Conservation (phyloP, 768 basidiomycete genomes). For the Xerocomus brunneocitrinus region DNA sequence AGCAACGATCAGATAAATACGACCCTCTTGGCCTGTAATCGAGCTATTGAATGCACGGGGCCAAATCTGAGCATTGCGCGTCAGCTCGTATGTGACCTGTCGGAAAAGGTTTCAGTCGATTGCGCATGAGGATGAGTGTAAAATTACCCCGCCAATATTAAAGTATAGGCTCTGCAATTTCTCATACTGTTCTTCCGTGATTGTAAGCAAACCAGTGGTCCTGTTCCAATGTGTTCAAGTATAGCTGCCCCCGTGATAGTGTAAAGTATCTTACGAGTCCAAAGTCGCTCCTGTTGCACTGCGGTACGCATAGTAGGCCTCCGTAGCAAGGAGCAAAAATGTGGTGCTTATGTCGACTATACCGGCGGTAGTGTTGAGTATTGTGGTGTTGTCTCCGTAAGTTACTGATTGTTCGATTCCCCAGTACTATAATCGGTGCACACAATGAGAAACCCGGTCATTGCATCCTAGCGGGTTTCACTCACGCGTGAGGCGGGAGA, state of each 20-base stretch:
- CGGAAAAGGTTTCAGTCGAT: neutral
- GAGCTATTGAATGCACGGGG: constrained; percentile 52
- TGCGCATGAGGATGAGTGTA: neutral
- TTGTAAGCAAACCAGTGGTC: constrained; percentile 51
- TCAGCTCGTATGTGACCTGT: constrained; percentile 50
- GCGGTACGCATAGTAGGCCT: constrained; percentile 55
- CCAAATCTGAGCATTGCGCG: constrained; percentile 67
- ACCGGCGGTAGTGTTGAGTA: constrained; percentile 38
- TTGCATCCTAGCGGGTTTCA: neutral
- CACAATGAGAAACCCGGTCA: neutral
- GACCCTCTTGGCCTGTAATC: constrained; percentile 47
- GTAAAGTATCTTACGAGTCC: constrained; percentile 39
- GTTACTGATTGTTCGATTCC: constrained; percentile 40
- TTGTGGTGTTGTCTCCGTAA: constrained; percentile 31
- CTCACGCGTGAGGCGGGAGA: constrained; percentile 39
- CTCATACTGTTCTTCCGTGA: constrained; percentile 46
- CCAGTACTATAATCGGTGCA: constrained; percentile 36
- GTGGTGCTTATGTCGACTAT: constrained; percentile 56
- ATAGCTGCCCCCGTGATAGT: neutral
- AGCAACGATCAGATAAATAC: constrained; percentile 55
- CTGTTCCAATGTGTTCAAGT: constrained; percentile 21
- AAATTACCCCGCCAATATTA: constrained; percentile 41
- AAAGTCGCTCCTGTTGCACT: constrained; percentile 46
- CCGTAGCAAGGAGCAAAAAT: constrained; percentile 51
- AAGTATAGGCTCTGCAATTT: constrained; percentile 51